Evolutionary conservation across 2,329 filamentous ascomycete species (phyloP).

Genomic region (Paraphoma sp.): DNA sequence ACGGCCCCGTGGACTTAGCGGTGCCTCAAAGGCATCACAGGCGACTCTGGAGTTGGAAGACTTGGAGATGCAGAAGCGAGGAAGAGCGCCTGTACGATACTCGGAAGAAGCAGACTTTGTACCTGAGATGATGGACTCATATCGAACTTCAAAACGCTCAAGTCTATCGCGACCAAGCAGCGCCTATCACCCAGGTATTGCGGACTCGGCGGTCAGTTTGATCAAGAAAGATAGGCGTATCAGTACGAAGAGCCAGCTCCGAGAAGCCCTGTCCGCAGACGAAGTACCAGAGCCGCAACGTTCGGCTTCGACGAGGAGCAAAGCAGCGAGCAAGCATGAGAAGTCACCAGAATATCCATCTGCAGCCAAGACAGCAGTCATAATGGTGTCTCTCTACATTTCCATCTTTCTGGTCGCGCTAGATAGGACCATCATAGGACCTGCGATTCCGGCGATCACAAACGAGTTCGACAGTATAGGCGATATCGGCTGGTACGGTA

Average conservation of each 20-base stretch:
- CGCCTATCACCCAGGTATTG: constrained; percentile 3
- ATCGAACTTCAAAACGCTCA: constrained; percentile 14
- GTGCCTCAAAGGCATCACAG: constrained; percentile 8
- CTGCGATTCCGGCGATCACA: constrained; percentile 55
- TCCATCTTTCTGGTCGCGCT: constrained; percentile 43
- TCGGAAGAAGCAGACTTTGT: constrained; percentile 9
- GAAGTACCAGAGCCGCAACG: constrained; percentile 1
- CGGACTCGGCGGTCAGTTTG: constrained; percentile 19
- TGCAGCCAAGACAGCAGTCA: constrained; percentile 31
- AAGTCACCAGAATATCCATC: constrained; percentile 24
- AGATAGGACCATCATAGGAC: constrained; percentile 54
- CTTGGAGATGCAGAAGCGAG: constrained; percentile 2
- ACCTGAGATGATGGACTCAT: constrained; percentile 14
- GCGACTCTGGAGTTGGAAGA: constrained; percentile 12
- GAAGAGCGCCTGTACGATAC: not conserved
- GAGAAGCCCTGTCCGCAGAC: constrained; percentile 10
- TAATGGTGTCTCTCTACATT: constrained; percentile 41
- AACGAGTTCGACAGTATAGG: constrained; percentile 51
- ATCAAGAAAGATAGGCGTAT: constrained; percentile 11
- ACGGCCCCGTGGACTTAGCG: constrained; percentile 7
- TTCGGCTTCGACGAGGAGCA: not conserved
- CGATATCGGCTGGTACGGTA: constrained; percentile 54
- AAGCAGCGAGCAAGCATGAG: not conserved
- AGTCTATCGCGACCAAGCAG: constrained; percentile 14
- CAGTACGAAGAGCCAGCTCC: constrained; percentile 16